Base-by-base conservation (phyloP, 495 filamentous ascomycete genomes). In the Neohortaea acidophila region DNA sequence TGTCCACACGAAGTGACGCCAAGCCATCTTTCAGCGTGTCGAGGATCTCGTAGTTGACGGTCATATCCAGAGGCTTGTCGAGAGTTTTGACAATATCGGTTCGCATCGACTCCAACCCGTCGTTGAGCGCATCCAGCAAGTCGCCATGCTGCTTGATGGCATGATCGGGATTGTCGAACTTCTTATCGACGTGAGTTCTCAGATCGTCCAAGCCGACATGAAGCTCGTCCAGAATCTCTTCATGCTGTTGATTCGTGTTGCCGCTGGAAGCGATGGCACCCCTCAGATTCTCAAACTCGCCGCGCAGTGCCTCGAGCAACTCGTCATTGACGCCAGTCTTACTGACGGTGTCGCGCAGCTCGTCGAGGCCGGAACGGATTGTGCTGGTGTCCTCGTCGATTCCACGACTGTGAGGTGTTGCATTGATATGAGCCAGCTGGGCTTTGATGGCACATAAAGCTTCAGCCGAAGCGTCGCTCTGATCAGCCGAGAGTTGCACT, bases 11-110 rank as follows among this genome's bases (percentile, higher is more conserved):
- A 23, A 94, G 64, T 19, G 64, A 67, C 25, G 74, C 72, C 10
- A 94, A 59, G 0, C 85, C 85, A 28, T 74, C 74, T 47, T 78
- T 89, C 34, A 94, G 67, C 1, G 82, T 79, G 37, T 92, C 82
- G 4, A 92, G 66, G 31, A 92, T 85, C 51, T 92, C 84, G 37
- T 84, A 77, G 39, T 75, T 82, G 18, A 77, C 75, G 13, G 81
- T 84, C 56, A 84, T 69, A 44, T 84, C 80, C 1, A 73, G 63
- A 4, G 84, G 81, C 62, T 84, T 84, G 45, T 85, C 73, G 17
- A 75, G 58, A 11, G 86, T 67, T 47, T 74, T 84, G 41, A 81
- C 73, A n/a, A 94, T 63, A 50, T 85, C 80, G 9, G 64, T 58
- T 8, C 75, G 72, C 22, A 94, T 68, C 2, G 70, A 68, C 33